phyloP scores from a whole-genome alignment of 768 basidiomycete species.

The Boletus tomentosulus region DNA sequence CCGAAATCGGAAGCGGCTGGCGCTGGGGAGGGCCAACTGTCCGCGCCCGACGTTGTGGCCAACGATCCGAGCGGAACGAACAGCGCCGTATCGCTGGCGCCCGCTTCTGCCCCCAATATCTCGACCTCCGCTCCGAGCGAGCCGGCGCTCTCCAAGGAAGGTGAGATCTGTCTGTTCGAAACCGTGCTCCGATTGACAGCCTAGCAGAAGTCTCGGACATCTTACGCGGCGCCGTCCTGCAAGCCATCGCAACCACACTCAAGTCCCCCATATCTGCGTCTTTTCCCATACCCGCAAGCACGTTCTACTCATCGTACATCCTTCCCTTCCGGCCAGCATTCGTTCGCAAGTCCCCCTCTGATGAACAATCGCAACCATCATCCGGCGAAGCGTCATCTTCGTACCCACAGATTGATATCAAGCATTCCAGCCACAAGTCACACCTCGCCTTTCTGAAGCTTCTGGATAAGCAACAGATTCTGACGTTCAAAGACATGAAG shows the following conservation, averaged over 20 bases:
- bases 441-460: conserved; percentile 76
- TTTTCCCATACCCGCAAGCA: conserved; percentile 75
- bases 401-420: conserved; percentile 60
- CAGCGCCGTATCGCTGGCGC: conserved; percentile 8
- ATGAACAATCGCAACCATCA: conserved; percentile 4
- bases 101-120: conserved; percentile 2
- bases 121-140: conserved; percentile 7
- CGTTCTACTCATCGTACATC: conserved; percentile 71
- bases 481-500: conserved; percentile 63
- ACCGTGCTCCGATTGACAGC: background rate
- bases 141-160: conserved; percentile 26
- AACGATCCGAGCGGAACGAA: conserved; percentile 22
- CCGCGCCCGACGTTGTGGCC: conserved; percentile 7
- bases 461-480: conserved; percentile 66
- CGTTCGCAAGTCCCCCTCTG: conserved; percentile 15
- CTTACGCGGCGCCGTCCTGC: conserved; percentile 59
- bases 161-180: conserved; percentile 12
- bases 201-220: conserved; percentile 32
- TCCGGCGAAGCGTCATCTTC: conserved; percentile 23
- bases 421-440: conserved; percentile 76
- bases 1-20: conserved; percentile 7
- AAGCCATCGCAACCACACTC: conserved; percentile 54
- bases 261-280: conserved; percentile 43
- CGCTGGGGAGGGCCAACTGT: conserved; percentile 4
- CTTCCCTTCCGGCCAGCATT: conserved; percentile 79